A percentile compares a stretch with the other conserved stretches of the same genome.
phyloP scores from a whole-genome alignment of 2,329 filamentous ascomycete genomes.

The Aspergillus novoparasiticus region DNA sequence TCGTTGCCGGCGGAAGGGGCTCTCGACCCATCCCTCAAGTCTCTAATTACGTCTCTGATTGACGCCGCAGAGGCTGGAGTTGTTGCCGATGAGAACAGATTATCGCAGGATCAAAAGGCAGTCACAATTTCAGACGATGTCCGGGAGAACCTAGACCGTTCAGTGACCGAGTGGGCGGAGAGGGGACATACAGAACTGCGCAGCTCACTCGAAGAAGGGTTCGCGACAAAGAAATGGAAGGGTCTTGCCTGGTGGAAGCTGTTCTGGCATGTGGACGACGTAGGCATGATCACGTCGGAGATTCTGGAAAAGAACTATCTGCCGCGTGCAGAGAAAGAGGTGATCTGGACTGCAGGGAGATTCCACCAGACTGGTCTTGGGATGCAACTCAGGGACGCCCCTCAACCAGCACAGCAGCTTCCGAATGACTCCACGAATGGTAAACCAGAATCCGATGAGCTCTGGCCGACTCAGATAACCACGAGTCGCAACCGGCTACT shows the following conservation, averaged over 20 bases:
- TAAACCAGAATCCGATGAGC: slow-evolving; percentile 24
- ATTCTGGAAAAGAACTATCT: slow-evolving; percentile 79
- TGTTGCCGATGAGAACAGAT: slow-evolving; percentile 30
- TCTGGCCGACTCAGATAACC: slow-evolving; percentile 76
- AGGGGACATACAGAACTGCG: slow-evolving; percentile 81
- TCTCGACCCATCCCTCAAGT: slow-evolving; percentile 68
- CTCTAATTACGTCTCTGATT: slow-evolving; percentile 69
- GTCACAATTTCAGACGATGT: slow-evolving; percentile 46
- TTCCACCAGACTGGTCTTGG: slow-evolving; percentile 65
- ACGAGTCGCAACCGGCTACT: slow-evolving; percentile 68
- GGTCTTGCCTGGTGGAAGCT: slow-evolving; percentile 91
- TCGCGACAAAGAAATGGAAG: slow-evolving; percentile 74
- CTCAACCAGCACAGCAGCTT: slow-evolving; percentile 4
- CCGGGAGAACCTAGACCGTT: slow-evolving; percentile 56
- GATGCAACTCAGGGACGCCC: slow-evolving; percentile 34
- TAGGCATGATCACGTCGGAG: slow-evolving; percentile 78
- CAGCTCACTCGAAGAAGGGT: slow-evolving; percentile 74
- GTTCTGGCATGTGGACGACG: slow-evolving; percentile 92
- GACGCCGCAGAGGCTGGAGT: slow-evolving; percentile 40
- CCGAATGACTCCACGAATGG: background rate
- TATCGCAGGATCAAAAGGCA: slow-evolving; percentile 31
- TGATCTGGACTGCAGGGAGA: slow-evolving; percentile 81
- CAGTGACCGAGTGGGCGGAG: slow-evolving; percentile 74
- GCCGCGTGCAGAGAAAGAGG: slow-evolving; percentile 72
- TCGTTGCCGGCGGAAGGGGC: slow-evolving; percentile 31